Conservation (phyloP, 352 stramenopile genomes). For the Blastocystis sp. region DNA sequence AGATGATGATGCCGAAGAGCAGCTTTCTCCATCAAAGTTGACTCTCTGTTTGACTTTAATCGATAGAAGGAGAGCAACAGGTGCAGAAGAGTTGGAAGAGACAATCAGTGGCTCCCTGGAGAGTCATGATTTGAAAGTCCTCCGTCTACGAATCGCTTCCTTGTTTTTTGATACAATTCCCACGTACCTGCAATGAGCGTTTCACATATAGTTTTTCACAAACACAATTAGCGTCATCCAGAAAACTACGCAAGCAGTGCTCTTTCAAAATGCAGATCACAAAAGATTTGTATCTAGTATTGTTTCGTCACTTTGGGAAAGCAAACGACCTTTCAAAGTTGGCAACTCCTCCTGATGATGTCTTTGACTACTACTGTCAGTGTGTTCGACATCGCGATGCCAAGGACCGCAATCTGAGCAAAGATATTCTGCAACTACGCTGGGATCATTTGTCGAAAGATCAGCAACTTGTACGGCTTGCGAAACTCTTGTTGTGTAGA, state of each 20-base stretch:
- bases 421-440: not conserved
- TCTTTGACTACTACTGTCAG: slow-evolving; percentile 14
- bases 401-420: not conserved
- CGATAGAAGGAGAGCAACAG: not conserved
- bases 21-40: not conserved
- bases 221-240: not conserved
- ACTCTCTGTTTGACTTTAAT: not conserved
- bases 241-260: not conserved
- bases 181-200: not conserved
- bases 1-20: not conserved
- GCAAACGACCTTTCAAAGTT: not conserved
- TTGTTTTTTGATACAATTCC: slow-evolving; percentile 52
- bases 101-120: not conserved
- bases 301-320: not conserved
- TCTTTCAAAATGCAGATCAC: not conserved
- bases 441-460: not conserved
- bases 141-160: not conserved
- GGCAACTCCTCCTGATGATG: slow-evolving; percentile 3
- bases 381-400: not conserved
- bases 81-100: not conserved
- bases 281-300: not conserved
- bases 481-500: not conserved
- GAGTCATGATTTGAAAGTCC: not conserved
- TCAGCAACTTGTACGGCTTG: not conserved
- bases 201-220: not conserved